phyloP scores from a whole-genome alignment of 306 rosid genomes.

The Canavalia ensiformis region DNA sequence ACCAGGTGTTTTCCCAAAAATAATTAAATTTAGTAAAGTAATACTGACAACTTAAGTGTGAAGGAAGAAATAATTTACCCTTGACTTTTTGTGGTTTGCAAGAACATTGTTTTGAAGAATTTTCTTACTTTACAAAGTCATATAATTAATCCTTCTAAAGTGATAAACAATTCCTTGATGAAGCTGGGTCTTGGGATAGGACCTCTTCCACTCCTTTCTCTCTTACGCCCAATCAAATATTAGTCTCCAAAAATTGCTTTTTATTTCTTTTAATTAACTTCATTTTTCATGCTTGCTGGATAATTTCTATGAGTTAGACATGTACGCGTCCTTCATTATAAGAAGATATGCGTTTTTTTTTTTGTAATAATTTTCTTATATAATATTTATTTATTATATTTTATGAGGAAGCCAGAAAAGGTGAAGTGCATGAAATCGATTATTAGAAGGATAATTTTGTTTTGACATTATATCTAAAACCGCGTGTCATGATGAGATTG shows the following conservation, averaged over 20 bases:
- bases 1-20: neutral
- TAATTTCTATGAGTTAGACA: neutral
- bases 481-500: constrained; percentile 24
- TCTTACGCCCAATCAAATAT: constrained; percentile 1
- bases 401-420: neutral
- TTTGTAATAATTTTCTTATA: too few species aligned
- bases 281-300: neutral
- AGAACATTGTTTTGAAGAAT: constrained; percentile 3
- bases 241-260: neutral
- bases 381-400: too few species aligned
- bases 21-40: neutral
- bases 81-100: neutral
- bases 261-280: neutral
- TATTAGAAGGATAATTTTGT: neutral
- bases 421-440: neutral
- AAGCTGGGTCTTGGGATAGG: neutral
- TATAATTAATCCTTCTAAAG: neutral
- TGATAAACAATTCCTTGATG: constrained; percentile 1
- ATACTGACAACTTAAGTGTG: neutral
- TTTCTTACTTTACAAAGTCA: constrained; percentile 36
- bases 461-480: constrained; percentile 8
- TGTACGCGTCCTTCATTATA: neutral
- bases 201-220: neutral
- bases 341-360: too few species aligned
- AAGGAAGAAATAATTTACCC: neutral